Evolutionary conservation across 2,329 filamentous ascomycete species (phyloP), one percentile per base, ranked within the genome.

Genomic region (Colletotrichum phormii): DNA sequence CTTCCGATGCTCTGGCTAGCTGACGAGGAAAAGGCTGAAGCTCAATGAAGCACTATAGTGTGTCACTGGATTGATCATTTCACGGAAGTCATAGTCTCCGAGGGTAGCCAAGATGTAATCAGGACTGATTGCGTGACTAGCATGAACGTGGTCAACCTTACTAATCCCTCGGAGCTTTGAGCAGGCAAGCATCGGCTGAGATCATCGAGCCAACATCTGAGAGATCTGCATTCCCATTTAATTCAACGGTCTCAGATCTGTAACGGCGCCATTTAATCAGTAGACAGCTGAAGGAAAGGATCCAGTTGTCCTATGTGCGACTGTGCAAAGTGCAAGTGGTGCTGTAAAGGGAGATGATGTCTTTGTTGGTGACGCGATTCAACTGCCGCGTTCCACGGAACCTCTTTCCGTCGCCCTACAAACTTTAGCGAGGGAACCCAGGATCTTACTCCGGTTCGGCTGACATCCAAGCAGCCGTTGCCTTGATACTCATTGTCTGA

Each of bases 291-390:
- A 76, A 5, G 76, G 80, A 22, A 8, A 49, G 42, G 69, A 79
- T 77, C 1, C 67, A 77, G 1, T 80, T 79, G 2, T 73, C 79
- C 2, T 82, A 49, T 49, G 42, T 49, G 18, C 42, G 18, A 49
- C 42, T n/a, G 42, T 49, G 42, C 42, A 11, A 49, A 18, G 42
- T 49, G 18, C 15, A 49, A 18, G 42, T 49, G 18, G 18, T 49
- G 15, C 18, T 49, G 15, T 2, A 8, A 49, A 49, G 42, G 42
- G 42, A 49, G 42, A 22, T 6, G 42, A 22, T 49, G 42, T 49
- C 42, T 49, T 22, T 49, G 42, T 22, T 22, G 18, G 42, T 49
- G 42, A 49, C 42, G 42, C 42, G 42, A 49, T 49, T 3, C 42
- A 49, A 49, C 42, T 22, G 42, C 42, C 42, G 42, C 42, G 22